Evolutionary conservation across 257 asterid species (phyloP).

Genomic region (Fraxinus cuspidata): DNA sequence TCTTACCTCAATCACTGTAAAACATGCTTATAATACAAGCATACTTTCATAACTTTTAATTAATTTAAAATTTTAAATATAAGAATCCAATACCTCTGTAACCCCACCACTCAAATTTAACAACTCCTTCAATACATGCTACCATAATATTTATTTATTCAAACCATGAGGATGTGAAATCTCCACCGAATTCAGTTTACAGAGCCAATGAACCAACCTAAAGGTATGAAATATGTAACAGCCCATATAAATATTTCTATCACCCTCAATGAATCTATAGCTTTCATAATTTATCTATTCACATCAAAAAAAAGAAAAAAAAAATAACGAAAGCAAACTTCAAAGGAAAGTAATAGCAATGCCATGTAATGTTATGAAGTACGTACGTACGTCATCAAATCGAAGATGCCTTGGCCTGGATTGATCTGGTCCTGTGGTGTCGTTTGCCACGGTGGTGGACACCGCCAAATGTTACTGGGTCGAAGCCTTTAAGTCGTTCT

Average conservation of each 20-base stretch:
- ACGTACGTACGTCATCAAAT: slow-evolving; percentile 20
- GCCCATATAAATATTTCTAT: slow-evolving; percentile 27
- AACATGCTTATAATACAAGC: slow-evolving; percentile 30
- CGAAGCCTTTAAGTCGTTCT: slow-evolving; percentile 52
- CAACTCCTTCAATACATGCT: not conserved
- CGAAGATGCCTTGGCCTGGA: slow-evolving; percentile 34
- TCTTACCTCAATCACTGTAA: slow-evolving; percentile 29
- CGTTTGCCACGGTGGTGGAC: slow-evolving; percentile 50
- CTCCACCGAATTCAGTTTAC: slow-evolving; percentile 22
- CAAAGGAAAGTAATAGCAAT: slow-evolving; percentile 9
- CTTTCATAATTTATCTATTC: slow-evolving; percentile 42
- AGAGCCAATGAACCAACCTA: slow-evolving; percentile 27
- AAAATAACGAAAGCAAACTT: not conserved
- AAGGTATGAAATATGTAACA: slow-evolving; percentile 35
- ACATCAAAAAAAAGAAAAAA: slow-evolving; percentile 36
- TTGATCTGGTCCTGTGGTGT: slow-evolving; percentile 46
- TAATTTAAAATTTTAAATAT: not conserved
- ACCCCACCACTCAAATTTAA: slow-evolving; percentile 18
- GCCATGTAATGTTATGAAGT: not conserved
- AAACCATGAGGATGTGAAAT: slow-evolving; percentile 14
- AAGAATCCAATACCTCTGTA: slow-evolving; percentile 26
- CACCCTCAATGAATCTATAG: slow-evolving; percentile 28
- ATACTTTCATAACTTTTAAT: slow-evolving; percentile 6
- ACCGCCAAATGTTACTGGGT: slow-evolving; percentile 70
- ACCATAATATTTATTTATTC: slow-evolving; percentile 25